Evolutionary conservation across 1,139 yeast genomes (phyloP).

Genomic region (Kodamaea alishanica): DNA sequence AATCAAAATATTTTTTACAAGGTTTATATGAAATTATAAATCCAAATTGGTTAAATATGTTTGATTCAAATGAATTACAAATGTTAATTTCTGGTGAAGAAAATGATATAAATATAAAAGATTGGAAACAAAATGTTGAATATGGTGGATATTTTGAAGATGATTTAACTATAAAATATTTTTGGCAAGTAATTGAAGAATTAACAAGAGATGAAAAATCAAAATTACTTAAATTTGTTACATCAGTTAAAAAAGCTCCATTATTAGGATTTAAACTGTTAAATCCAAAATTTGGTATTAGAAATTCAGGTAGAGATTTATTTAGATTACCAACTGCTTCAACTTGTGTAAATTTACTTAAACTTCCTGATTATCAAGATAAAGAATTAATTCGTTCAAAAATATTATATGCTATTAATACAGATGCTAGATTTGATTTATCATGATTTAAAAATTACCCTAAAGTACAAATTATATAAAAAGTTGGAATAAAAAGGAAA

Average conservation of each 20-base stretch:
- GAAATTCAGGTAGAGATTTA: slow-evolving; percentile 58
- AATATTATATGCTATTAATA: slow-evolving; percentile 69
- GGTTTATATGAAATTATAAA: slow-evolving; percentile 71
- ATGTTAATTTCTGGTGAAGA: slow-evolving; percentile 80
- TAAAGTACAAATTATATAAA: background rate
- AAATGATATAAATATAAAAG: slow-evolving; percentile 63
- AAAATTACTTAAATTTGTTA: slow-evolving; percentile 75
- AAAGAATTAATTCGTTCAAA: slow-evolving; percentile 57
- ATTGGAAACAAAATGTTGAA: slow-evolving; percentile 59
- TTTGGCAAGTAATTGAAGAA: slow-evolving; percentile 78
- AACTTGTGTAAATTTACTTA: slow-evolving; percentile 85
- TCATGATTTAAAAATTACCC: slow-evolving; percentile 30
- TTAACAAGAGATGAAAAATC: slow-evolving; percentile 58
- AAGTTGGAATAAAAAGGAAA: too few relatives aligned
- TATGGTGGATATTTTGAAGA: slow-evolving; percentile 64
- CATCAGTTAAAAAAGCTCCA: slow-evolving; percentile 91
- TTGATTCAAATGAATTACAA: slow-evolving; percentile 79
- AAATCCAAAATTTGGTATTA: slow-evolving; percentile 75
- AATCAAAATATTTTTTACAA: slow-evolving; percentile 59
- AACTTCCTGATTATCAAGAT: slow-evolving; percentile 75
- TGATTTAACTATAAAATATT: slow-evolving; percentile 54
- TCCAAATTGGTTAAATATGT: slow-evolving; percentile 76
- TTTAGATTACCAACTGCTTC: slow-evolving; percentile 81
- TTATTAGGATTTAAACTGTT: slow-evolving; percentile 76
- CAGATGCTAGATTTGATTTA: slow-evolving; percentile 84